Percentiles rank a stretch among this genome's conserved stretches.
phyloP scores from a whole-genome alignment of 345 rosid species.

The Linum trigynum region DNA sequence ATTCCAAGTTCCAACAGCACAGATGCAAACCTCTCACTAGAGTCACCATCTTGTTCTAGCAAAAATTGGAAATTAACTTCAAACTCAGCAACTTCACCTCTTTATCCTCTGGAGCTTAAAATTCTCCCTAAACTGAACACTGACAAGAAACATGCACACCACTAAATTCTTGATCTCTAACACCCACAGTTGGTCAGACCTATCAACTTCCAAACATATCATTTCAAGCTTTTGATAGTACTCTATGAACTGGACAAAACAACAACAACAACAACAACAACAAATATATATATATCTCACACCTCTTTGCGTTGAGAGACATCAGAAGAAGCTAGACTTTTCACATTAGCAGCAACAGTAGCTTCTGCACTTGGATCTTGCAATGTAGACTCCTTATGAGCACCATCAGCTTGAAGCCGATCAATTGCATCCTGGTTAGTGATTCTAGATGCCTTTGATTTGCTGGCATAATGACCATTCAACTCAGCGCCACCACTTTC shows the following conservation, averaged over 20 bases:
- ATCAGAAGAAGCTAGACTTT: conserved; percentile 21
- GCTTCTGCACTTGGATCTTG: conserved; percentile 21
- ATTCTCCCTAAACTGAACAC: neutral
- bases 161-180: neutral
- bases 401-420: conserved; percentile 21
- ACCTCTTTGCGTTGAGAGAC: conserved; percentile 30
- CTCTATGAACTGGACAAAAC: neutral
- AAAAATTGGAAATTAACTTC: neutral
- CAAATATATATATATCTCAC: neutral
- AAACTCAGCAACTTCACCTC: neutral
- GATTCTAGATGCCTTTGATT: conserved; percentile 25
- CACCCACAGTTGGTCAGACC: neutral
- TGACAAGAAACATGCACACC: neutral
- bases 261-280: neutral
- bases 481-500: conserved; percentile 26
- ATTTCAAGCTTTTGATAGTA: neutral
- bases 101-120: neutral
- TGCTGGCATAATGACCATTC: conserved; percentile 40
- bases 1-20: too few species aligned
- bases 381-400: conserved; percentile 23
- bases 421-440: conserved; percentile 20
- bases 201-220: neutral
- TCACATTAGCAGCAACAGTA: conserved; percentile 23
- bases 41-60: neutral
- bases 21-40: too few species aligned